These are phyloP conservation scores for Linderniella brevidens DNA, from an alignment of 257 asterid genomes.

Conservation along the genomic window DNA sequence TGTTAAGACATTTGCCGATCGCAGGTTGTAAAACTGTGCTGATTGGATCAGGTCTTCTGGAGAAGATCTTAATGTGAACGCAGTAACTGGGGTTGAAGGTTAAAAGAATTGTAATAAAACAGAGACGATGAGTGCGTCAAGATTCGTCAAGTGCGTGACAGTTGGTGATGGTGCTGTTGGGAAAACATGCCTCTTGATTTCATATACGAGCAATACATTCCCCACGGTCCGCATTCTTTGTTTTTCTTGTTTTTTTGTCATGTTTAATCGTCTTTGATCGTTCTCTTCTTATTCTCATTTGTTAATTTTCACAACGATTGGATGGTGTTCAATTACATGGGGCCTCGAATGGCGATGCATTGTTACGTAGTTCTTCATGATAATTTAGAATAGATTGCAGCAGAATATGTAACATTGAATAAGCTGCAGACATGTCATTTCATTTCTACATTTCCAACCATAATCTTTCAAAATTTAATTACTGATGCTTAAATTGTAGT, in stretches of 20 bases:
- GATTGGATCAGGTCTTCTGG: conserved; percentile 11
- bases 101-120: not conserved
- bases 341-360: not conserved
- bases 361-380: conserved; percentile 3
- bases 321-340: no score
- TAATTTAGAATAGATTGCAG: no score
- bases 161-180: conserved; percentile 31
- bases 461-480: no score
- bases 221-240: conserved; percentile 55
- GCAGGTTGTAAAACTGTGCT: conserved; percentile 1
- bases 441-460: no score
- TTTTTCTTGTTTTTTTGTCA: not conserved
- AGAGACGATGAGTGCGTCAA: conserved; percentile 20
- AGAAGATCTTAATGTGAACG: conserved; percentile 14
- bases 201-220: conserved; percentile 39
- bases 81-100: not conserved
- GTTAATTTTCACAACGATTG: no score
- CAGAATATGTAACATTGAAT: no score
- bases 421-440: no score
- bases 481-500: no score
- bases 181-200: conserved; percentile 23
- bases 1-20: conserved; percentile 4
- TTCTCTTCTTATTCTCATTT: no score
- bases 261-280: not conserved
- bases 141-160: conserved; percentile 25